Evolutionary conservation across 441 rosid species (phyloP).

Genomic region (Syzygium malaccense): DNA sequence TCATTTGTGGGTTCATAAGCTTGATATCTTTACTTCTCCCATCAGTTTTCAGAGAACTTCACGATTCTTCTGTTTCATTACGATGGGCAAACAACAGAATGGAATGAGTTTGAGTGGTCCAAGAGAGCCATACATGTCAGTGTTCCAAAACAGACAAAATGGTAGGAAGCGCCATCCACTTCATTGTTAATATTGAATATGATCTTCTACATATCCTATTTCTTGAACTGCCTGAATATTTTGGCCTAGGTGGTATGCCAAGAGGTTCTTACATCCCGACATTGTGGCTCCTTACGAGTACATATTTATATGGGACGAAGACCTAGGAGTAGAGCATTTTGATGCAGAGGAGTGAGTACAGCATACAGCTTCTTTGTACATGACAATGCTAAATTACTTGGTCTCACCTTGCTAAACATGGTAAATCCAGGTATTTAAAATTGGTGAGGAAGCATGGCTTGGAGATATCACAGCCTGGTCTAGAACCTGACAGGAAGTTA

Average conservation of each 20-base stretch:
- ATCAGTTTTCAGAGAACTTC: slow-evolving; percentile 86
- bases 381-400: not conserved
- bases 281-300: slow-evolving; percentile 78
- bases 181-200: not conserved
- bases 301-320: slow-evolving; percentile 93
- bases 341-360: slow-evolving; percentile 50
- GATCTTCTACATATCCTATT: not conserved
- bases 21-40: not conserved
- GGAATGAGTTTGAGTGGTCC: slow-evolving; percentile 89
- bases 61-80: slow-evolving; percentile 81
- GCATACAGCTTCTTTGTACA: not conserved
- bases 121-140: slow-evolving; percentile 79
- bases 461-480: slow-evolving; percentile 98
- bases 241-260: slow-evolving; percentile 77
- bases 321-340: slow-evolving; percentile 85
- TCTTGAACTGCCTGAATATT: slow-evolving; percentile 2
- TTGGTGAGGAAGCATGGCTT: slow-evolving; percentile 75
- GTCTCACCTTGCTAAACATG: not conserved
- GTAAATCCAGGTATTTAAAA: slow-evolving; percentile 49
- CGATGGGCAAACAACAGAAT: slow-evolving; percentile 67
- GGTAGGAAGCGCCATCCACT: slow-evolving; percentile 18
- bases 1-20: not conserved
- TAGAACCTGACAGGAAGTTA: slow-evolving; percentile 65
- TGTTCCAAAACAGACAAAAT: slow-evolving; percentile 73
- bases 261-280: slow-evolving; percentile 88